Conservation (phyloP, 2,329 filamentous ascomycete species). For the Ceratocystis papillata region DNA sequence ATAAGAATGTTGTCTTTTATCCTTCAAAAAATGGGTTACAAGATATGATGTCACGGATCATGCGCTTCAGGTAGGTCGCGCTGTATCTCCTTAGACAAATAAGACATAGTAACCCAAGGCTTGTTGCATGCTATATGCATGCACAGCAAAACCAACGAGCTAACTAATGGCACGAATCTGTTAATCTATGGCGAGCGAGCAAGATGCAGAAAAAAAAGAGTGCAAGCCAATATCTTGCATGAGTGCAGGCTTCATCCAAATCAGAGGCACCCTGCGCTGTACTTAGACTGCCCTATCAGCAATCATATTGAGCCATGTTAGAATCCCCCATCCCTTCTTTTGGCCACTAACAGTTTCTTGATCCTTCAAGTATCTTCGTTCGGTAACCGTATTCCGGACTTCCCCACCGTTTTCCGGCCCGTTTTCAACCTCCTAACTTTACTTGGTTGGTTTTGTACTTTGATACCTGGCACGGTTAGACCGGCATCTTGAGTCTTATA, state of each 20-base stretch:
- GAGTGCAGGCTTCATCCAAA: no score
- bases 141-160: background rate
- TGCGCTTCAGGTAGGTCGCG: background rate
- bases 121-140: background rate
- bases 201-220: background rate
- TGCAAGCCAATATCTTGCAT: background rate
- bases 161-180: background rate
- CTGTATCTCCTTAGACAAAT: background rate
- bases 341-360: background rate
- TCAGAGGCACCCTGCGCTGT: no score
- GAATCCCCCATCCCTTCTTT: background rate
- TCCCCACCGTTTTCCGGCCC: background rate
- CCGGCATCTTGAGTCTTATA: background rate
- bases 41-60: conserved; percentile 12
- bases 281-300: no score
- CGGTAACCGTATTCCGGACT: conserved; percentile 10
- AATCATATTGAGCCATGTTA: no score
- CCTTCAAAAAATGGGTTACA: background rate
- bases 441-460: background rate
- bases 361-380: background rate
- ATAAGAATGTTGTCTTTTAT: background rate
- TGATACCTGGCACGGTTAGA: background rate
- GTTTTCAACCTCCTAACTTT: conserved; percentile 4
- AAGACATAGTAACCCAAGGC: background rate
- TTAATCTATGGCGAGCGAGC: background rate